A percentile compares a stretch with the other conserved stretches of the same genome.
Conservation (phyloP, 2,329 filamentous ascomycete species). For the Diaporthe batatas region DNA sequence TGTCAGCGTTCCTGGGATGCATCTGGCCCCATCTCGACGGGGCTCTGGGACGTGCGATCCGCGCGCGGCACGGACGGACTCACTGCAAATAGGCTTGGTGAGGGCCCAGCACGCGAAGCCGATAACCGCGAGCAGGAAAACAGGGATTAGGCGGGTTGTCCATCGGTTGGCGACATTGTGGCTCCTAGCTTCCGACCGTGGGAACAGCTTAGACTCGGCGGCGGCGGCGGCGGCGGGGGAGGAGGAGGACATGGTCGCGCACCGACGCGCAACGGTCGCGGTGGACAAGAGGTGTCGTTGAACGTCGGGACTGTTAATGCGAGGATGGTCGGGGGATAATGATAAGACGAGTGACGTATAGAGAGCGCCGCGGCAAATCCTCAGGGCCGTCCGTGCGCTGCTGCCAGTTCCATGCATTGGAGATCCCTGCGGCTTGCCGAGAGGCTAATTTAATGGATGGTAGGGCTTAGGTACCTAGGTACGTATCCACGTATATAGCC, state of each 20-base stretch:
- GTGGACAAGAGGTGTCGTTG: conserved; percentile 28
- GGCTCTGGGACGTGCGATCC: not conserved
- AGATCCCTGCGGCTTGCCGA: conserved; percentile 8
- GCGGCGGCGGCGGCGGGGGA: not conserved
- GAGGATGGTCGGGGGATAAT: conserved; percentile 18
- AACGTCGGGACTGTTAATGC: not conserved
- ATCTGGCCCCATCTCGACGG: not conserved
- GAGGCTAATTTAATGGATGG: not conserved
- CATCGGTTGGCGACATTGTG: conserved; percentile 64
- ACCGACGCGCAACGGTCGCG: conserved; percentile 30
- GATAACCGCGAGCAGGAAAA: conserved; percentile 74
- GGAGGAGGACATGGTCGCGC: conserved; percentile 27
- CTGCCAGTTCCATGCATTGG: conserved; percentile 13
- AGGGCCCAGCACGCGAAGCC: conserved; percentile 80
- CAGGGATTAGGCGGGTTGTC: conserved; percentile 76
- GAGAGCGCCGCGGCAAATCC: conserved; percentile 20
- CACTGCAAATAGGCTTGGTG: conserved; percentile 76
- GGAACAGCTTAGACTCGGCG: conserved; percentile 4
- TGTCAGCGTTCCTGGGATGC: not conserved
- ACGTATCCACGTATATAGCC: no score
- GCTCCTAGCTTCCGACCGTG: conserved; percentile 48
- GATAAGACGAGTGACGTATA: conserved; percentile 20
- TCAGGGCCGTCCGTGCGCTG: conserved; percentile 18
- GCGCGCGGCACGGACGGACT: conserved; percentile 50
- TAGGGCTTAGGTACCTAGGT: not conserved